Conservation (phyloP, 331 rosid genomes). For the Acacia concinna region DNA sequence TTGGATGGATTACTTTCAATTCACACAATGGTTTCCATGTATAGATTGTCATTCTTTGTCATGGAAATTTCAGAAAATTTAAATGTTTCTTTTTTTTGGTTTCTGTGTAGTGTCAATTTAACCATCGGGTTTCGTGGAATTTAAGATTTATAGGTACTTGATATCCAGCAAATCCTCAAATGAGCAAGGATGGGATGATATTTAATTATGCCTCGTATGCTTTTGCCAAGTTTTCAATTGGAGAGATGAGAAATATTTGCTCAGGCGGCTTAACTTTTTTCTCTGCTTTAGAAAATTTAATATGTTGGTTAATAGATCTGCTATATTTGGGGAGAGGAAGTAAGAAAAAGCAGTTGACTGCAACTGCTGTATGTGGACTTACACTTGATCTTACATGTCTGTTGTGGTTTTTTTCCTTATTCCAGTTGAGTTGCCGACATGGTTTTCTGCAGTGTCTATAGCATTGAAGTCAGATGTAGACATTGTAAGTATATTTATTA, state of each 20-base stretch:
- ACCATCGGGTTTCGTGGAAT: background rate
- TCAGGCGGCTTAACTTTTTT: background rate
- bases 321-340: background rate
- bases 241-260: background rate
- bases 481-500: conserved; percentile 53
- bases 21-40: background rate
- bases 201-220: conserved; percentile 2
- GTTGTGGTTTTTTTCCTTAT: conserved; percentile 37
- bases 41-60: background rate
- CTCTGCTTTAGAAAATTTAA: background rate
- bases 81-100: background rate
- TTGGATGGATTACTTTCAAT: background rate
- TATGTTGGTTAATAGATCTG: background rate
- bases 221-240: background rate
- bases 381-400: conserved; percentile 37
- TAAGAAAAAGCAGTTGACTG: background rate
- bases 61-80: background rate
- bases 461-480: conserved; percentile 65
- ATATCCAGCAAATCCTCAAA: background rate
- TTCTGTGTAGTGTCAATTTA: background rate
- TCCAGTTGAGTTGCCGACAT: conserved; percentile 82
- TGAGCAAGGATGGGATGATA: conserved; percentile 16
- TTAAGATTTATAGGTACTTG: background rate
- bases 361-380: conserved; percentile 12
- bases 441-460: conserved; percentile 78